Evolutionary conservation across 352 stramenopile genomes (phyloP).

Genomic region (Globisporangium solare): DNA sequence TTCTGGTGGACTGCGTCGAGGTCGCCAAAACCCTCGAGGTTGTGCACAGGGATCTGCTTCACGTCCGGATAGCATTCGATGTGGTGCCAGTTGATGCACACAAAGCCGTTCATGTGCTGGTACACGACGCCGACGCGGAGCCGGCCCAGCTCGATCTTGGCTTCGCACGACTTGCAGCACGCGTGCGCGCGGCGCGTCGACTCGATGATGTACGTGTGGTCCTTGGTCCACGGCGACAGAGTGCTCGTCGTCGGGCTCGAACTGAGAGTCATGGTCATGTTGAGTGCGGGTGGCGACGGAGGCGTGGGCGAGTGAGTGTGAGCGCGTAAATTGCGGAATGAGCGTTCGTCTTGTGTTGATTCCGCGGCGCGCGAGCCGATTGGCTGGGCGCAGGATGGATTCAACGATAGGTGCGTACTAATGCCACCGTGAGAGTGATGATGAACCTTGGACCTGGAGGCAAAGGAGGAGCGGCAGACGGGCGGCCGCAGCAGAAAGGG

Average conservation of each 20-base stretch:
- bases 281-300: not conserved
- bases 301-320: not conserved
- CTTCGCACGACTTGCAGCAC: constrained; percentile 74
- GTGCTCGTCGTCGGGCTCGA: constrained; percentile 30
- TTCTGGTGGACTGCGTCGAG: constrained; percentile 51
- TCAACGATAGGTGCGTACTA: too few relatives aligned
- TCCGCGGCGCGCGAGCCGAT: not conserved
- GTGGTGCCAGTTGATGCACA: constrained; percentile 85
- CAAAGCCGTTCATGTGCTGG: constrained; percentile 77
- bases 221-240: constrained; percentile 61
- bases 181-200: constrained; percentile 58
- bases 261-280: constrained; percentile 4
- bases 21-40: constrained; percentile 68
- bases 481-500: not conserved
- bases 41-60: constrained; percentile 46
- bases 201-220: constrained; percentile 80
- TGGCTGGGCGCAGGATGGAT: not conserved
- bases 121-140: constrained; percentile 76
- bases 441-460: not conserved
- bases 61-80: constrained; percentile 73
- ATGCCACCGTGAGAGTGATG: too few relatives aligned
- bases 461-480: not conserved
- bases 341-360: constrained; percentile 4
- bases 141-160: constrained; percentile 54
- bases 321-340: constrained; percentile 12